Evolutionary conservation across 495 filamentous ascomycete species (phyloP).

Genomic region (Penicillium arizonense): DNA sequence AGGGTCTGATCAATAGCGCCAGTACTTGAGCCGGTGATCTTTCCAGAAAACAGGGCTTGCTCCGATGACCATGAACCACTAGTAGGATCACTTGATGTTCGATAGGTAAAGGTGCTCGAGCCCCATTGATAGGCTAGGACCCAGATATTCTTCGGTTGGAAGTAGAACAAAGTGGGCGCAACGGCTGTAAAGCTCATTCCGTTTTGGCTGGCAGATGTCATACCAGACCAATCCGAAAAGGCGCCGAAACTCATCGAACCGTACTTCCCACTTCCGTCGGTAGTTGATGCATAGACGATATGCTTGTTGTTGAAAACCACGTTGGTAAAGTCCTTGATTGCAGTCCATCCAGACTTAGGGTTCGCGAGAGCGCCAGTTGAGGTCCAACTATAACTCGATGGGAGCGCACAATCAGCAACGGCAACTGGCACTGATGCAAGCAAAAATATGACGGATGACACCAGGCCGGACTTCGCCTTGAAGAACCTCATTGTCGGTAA

Average conservation of each 20-base stretch:
- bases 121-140: constrained; percentile 63
- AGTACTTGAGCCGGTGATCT: constrained; percentile 45
- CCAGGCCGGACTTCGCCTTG: neutral
- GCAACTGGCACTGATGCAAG: constrained; percentile 9
- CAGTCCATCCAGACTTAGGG: constrained; percentile 50
- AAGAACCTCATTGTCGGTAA: constrained; percentile 3
- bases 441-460: constrained; percentile 5
- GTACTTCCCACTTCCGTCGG: constrained; percentile 38
- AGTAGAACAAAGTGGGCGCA: constrained; percentile 62
- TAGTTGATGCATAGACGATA: constrained; percentile 51
- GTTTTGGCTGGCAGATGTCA: constrained; percentile 54
- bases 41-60: constrained; percentile 55
- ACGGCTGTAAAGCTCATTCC: constrained; percentile 48
- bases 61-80: constrained; percentile 54
- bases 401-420: constrained; percentile 45
- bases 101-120: constrained; percentile 54
- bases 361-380: constrained; percentile 46
- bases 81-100: constrained; percentile 55
- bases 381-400: constrained; percentile 55
- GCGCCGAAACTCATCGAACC: constrained; percentile 58
- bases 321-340: constrained; percentile 59
- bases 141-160: constrained; percentile 58
- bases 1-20: constrained; percentile 54
- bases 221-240: constrained; percentile 54
- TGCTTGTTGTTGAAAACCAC: constrained; percentile 53